A percentile compares a stretch with the other conserved stretches of the same genome.
These are phyloP conservation scores for Nemania sp. DNA, from an alignment of 2,329 filamentous ascomycete genomes.

Conservation along the genomic window DNA sequence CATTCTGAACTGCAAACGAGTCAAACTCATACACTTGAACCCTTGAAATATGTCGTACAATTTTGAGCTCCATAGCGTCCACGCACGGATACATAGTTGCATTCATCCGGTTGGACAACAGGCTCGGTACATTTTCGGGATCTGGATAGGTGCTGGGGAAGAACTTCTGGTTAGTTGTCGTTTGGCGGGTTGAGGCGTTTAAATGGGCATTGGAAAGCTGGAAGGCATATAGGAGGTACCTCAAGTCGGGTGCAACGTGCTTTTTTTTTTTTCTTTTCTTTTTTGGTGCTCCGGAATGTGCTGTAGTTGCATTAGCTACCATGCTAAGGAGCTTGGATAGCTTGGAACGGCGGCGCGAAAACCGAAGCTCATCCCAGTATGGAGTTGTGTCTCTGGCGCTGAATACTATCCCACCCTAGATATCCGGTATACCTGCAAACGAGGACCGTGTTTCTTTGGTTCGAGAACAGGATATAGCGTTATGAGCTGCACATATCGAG, in stretches of 20 bases:
- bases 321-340: not conserved
- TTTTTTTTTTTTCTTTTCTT: not conserved
- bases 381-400: not conserved
- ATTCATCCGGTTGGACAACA: constrained; percentile 8
- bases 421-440: not conserved
- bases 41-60: not conserved
- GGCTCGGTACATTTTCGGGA: not conserved
- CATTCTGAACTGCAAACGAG: constrained; percentile 1
- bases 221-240: not conserved
- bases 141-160: not conserved
- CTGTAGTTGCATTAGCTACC: not conserved
- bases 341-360: constrained; percentile 17
- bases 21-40: not conserved
- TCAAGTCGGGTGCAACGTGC: not conserved
- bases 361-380: not conserved
- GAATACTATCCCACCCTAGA: not conserved
- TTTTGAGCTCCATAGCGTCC: not conserved
- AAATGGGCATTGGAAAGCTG: not conserved
- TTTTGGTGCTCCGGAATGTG: not conserved
- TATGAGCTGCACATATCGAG: not conserved
- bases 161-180: not conserved
- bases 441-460: not conserved
- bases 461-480: not conserved
- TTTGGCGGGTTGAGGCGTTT: not conserved
- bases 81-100: not conserved